These are phyloP conservation scores for Ceraceosorus guamensis DNA, from an alignment of 1,284 basidiomycete genomes.

Conservation along the genomic window DNA sequence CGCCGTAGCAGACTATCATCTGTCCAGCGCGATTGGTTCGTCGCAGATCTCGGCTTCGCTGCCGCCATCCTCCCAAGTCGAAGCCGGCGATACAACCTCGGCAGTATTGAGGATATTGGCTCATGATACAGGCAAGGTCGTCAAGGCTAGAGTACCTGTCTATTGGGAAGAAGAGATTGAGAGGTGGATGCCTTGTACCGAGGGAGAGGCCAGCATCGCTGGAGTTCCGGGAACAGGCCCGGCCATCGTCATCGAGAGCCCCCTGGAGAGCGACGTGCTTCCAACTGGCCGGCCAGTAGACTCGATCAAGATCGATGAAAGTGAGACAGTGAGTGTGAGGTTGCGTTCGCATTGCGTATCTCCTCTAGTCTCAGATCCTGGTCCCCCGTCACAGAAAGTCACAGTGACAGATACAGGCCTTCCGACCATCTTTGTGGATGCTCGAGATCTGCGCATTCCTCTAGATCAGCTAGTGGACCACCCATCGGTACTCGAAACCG, in stretches of 20 bases:
- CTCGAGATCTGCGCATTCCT: constrained; percentile 12
- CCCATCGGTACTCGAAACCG: constrained; percentile 28
- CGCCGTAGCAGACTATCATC: constrained; percentile 34
- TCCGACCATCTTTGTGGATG: constrained; percentile 37
- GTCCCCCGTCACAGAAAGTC: constrained; percentile 5
- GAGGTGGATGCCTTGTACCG: constrained; percentile 19
- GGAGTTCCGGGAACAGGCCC: constrained; percentile 42
- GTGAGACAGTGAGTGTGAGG: constrained; percentile 1
- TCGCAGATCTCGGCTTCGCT: not conserved
- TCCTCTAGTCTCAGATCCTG: not conserved
- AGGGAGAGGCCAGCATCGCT: constrained; percentile 29
- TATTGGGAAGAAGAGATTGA: not conserved
- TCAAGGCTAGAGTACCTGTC: constrained; percentile 31
- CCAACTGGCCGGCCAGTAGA: constrained; percentile 29
- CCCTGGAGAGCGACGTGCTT: constrained; percentile 17
- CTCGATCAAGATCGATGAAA: constrained; percentile 14
- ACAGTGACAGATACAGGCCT: constrained; percentile 41
- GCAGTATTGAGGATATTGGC: constrained; percentile 27
- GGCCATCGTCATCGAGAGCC: constrained; percentile 33
- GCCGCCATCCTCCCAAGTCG: constrained; percentile 2
- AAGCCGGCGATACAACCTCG: not conserved
- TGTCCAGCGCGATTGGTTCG: constrained; percentile 17
- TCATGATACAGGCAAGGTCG: constrained; percentile 29
- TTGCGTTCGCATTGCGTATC: not conserved
- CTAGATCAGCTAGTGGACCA: constrained; percentile 9